phyloP scores from a whole-genome alignment of 768 basidiomycete species.

The Auriculariales sp. region DNA sequence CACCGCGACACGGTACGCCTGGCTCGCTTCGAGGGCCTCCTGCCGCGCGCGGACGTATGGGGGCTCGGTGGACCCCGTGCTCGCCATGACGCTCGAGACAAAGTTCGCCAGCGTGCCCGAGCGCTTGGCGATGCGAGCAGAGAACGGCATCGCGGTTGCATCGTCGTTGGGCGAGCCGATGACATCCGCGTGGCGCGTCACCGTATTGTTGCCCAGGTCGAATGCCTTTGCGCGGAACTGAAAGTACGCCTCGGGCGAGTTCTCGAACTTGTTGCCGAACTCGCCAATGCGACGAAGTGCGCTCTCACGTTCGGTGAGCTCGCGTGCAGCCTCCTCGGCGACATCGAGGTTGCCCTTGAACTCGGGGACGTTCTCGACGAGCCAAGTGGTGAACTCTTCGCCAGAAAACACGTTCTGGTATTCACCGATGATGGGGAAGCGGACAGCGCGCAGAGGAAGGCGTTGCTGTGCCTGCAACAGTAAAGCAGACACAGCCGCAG shows the following conservation, averaged over 20 bases:
- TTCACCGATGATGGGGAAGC: slow-evolving; percentile 70
- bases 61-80: slow-evolving; percentile 39
- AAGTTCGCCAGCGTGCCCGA: slow-evolving; percentile 55
- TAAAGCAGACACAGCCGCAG: slow-evolving; percentile 50
- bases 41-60: slow-evolving; percentile 51
- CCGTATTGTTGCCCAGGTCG: slow-evolving; percentile 28
- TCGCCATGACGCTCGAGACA: slow-evolving; percentile 54
- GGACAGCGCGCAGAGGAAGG: slow-evolving; percentile 53
- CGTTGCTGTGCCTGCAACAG: slow-evolving; percentile 58
- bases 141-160: neutral
- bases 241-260: slow-evolving; percentile 65
- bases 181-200: slow-evolving; percentile 14
- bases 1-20: slow-evolving; percentile 64
- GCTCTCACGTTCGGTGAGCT: slow-evolving; percentile 46
- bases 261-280: slow-evolving; percentile 62
- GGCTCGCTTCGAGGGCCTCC: slow-evolving; percentile 74
- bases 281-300: slow-evolving; percentile 64
- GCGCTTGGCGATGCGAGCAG: slow-evolving; percentile 50
- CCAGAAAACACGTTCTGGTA: slow-evolving; percentile 79
- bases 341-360: slow-evolving; percentile 66
- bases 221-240: slow-evolving; percentile 77
- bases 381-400: slow-evolving; percentile 78
- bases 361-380: slow-evolving; percentile 61
- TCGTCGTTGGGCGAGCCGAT: neutral
- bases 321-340: slow-evolving; percentile 59